Conservation (phyloP, 2,329 filamentous ascomycete species). For the Chalaropsis thielavioides region DNA sequence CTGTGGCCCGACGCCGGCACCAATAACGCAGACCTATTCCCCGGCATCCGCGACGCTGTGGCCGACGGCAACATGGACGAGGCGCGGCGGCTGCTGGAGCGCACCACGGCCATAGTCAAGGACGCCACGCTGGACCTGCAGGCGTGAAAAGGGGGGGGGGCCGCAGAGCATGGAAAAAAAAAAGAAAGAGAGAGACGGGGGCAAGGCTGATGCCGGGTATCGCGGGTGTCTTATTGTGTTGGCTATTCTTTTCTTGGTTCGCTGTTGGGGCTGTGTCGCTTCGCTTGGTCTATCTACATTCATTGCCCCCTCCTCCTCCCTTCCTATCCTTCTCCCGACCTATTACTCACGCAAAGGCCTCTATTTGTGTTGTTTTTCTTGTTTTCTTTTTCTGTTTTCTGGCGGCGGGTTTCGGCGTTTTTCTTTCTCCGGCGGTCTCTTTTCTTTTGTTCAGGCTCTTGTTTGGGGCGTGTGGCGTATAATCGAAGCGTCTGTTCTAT, state of each 20-base stretch:
- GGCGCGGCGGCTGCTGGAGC: slow-evolving; percentile 54
- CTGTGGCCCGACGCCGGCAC: slow-evolving; percentile 55
- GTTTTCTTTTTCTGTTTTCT: slow-evolving; percentile 1
- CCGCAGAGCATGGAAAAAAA: too few relatives aligned
- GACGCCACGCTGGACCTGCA: slow-evolving; percentile 36
- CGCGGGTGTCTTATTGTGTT: neutral
- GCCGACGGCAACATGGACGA: slow-evolving; percentile 54
- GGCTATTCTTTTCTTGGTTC: neutral
- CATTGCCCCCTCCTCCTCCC: neutral
- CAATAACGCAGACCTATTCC: slow-evolving; percentile 44
- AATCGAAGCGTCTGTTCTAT: neutral
- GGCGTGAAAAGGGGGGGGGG: slow-evolving; percentile 17
- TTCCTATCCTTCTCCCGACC: neutral
- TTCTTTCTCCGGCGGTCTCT: neutral
- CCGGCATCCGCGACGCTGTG: slow-evolving; percentile 70
- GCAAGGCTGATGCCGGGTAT: too few relatives aligned
- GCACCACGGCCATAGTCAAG: slow-evolving; percentile 53
- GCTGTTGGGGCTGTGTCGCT: neutral
- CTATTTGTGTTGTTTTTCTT: too few relatives aligned
- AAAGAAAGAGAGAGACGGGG: too few relatives aligned
- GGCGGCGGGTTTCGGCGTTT: neutral
- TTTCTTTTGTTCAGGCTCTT: neutral
- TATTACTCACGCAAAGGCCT: too few relatives aligned
- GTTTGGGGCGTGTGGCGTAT: neutral
- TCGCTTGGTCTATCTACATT: neutral